Base-by-base conservation (phyloP, 768 basidiomycete genomes). In the Saitozyma podzolica region DNA sequence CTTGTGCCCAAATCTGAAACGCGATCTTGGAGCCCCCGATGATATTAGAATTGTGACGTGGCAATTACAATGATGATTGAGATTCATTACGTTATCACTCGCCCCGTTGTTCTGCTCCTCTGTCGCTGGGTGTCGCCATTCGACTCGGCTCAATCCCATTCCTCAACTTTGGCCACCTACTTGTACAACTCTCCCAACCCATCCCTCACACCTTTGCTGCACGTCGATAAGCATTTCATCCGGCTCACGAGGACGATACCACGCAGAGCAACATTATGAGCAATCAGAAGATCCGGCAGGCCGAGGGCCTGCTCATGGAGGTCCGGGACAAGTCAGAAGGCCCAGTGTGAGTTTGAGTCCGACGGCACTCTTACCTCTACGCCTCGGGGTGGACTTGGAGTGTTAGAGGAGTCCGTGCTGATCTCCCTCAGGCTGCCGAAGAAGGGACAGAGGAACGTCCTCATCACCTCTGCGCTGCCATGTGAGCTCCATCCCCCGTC, bases 391-490 rank as follows among this genome's bases (percentile, higher is more conserved):
- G 47, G 42, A 57, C 1, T 41, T 19, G 10, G 47, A 10, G 14
- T 59, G 54, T 41, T 9, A 20, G 11, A 40, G 40, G 42, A 45
- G 42, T 56, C 45, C 45, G n/a, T n/a, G 41, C 54, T 66, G 58
- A 62, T 49, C 5, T 13, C 13, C 20, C 16, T 29, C 57, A 89
- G 88, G 54, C 78, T 88, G 48, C 96, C 96, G 10, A 88, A 88
- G 78, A 84, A 87, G 50, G 95, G 94, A 51, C 88, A 93, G 80
- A 83, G 83, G 59, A 99, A 98, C 75, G 82, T 94, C 49, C 83
- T 99, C 39, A 88, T 99, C 69, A 97, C 96, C 10, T 96, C 92
- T 66, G 94, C 96, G 43, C 82, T 99, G 59, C 96, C 96, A 45
- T 80, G 79, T 79, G 52, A 67, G 76, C 45, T 17, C 45, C 13